Evolutionary conservation across 2,329 filamentous ascomycete species (phyloP).

Genomic region (Colletotrichum aenigma): DNA sequence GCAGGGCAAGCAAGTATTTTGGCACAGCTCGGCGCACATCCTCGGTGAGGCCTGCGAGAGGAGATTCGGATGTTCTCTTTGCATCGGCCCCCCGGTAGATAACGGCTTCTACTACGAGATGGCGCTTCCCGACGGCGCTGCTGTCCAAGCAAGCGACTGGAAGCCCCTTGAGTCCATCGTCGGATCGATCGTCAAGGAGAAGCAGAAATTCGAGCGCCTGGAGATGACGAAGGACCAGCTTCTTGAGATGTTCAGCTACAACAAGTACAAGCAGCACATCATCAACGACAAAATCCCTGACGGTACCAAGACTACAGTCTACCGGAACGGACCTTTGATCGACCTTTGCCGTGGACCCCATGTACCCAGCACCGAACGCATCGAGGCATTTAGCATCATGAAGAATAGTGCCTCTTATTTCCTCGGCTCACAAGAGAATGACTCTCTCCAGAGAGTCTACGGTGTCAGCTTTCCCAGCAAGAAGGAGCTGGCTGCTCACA

Average conservation of each 20-base stretch:
- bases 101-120: conserved; percentile 93
- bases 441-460: conserved; percentile 95
- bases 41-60: conserved; percentile 94
- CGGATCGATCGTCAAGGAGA: conserved; percentile 89
- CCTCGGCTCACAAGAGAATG: conserved; percentile 90
- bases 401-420: conserved; percentile 82
- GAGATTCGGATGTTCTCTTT: conserved; percentile 88
- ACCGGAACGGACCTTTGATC: conserved; percentile 90
- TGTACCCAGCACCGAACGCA: conserved; percentile 80
- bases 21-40: conserved; percentile 91
- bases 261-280: conserved; percentile 98
- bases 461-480: conserved; percentile 96
- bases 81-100: conserved; percentile 89
- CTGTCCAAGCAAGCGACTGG: conserved; percentile 79
- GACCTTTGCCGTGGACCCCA: conserved; percentile 96
- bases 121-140: conserved; percentile 66
- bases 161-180: conserved; percentile 83
- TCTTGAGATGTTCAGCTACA: conserved; percentile 88
- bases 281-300: conserved; percentile 92
- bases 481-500: conserved; percentile 90
- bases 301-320: conserved; percentile 90
- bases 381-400: conserved; percentile 84
- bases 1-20: conserved; percentile 91
- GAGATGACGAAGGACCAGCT: conserved; percentile 89
- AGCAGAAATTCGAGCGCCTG: conserved; percentile 91